phyloP scores from a whole-genome alignment of 352 stramenopile species.

The Globisporangium mamillatum region DNA sequence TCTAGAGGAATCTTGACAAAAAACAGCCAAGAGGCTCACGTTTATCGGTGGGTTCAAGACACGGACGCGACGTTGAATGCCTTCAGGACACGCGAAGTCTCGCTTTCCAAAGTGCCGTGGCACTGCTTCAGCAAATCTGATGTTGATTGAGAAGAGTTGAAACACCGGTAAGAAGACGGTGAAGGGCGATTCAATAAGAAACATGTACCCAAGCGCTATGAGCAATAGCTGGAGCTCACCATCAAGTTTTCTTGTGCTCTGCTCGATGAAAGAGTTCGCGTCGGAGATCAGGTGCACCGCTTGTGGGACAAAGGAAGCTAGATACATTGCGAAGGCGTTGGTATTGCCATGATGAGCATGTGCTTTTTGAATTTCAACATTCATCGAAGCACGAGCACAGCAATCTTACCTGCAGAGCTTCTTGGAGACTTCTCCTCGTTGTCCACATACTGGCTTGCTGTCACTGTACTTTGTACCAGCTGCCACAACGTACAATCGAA shows the following conservation, averaged over 20 bases:
- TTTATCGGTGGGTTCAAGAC: background rate
- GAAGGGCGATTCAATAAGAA: background rate
- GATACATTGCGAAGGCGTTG: no score
- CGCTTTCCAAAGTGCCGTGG: slow-evolving; percentile 7
- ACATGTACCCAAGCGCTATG: background rate
- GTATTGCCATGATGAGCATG: no score
- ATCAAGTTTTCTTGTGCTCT: slow-evolving; percentile 11
- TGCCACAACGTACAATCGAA: no score
- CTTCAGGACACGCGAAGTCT: slow-evolving; percentile 13
- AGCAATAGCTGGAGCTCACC: background rate
- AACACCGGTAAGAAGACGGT: no score
- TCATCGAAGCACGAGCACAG: background rate
- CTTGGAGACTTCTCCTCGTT: background rate
- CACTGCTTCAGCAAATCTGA: slow-evolving; percentile 16
- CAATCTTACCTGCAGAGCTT: background rate
- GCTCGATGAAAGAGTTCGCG: slow-evolving; percentile 12
- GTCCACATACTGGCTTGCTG: background rate
- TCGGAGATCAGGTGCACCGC: background rate
- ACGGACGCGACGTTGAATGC: slow-evolving; percentile 6
- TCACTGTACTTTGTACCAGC: slow-evolving; percentile 8
- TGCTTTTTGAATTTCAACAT: no score
- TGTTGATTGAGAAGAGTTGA: background rate
- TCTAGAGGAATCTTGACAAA: background rate
- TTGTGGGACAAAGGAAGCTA: background rate
- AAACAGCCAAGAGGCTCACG: background rate